A percentile compares a stretch with the other conserved stretches of the same genome.
These are phyloP conservation scores for Metschnikowia arizonensis DNA, from an alignment of 805 yeast genomes.

Conservation along the genomic window DNA sequence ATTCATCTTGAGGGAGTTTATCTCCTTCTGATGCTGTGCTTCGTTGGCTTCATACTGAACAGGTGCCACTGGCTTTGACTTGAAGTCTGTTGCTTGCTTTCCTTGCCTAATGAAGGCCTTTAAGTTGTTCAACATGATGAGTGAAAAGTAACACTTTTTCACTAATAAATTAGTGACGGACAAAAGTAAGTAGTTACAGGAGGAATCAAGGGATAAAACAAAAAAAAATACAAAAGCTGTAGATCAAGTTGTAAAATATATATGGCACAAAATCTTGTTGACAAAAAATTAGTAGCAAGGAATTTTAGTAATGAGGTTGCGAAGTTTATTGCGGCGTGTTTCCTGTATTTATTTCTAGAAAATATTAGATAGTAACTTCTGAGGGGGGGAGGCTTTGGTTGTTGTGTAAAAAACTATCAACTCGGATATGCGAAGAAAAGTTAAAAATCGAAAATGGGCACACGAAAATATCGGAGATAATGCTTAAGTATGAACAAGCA, in stretches of 20 bases:
- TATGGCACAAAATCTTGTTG: not conserved
- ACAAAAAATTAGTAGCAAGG: not conserved
- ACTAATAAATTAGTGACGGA: not conserved
- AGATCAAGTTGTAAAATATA: not conserved
- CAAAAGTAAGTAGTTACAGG: not conserved
- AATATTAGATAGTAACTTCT: not conserved
- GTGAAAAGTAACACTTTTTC: not conserved
- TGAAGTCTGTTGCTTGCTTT: conserved; percentile 47
- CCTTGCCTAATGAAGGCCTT: conserved; percentile 64
- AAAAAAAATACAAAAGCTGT: not conserved
- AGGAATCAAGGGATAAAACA: not conserved
- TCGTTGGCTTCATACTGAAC: not conserved
- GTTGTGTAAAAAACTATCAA: not conserved
- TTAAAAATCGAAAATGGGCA: not conserved
- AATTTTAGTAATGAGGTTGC: not conserved
- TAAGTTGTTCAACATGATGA: conserved; percentile 39
- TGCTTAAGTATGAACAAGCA: not conserved
- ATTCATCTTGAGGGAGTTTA: conserved; percentile 6
- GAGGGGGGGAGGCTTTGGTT: not conserved
- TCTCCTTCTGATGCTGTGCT: conserved; percentile 1
- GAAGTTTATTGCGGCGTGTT: conserved; percentile 3
- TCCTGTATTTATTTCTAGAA: conserved; percentile 4
- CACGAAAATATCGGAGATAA: not conserved
- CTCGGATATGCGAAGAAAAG: too few relatives aligned
- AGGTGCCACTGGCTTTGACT: conserved; percentile 4